Percentiles rank a stretch among this genome's conserved stretches.
phyloP scores from a whole-genome alignment of 2,329 filamentous ascomycete genomes.

The Penicillium oxalicum region DNA sequence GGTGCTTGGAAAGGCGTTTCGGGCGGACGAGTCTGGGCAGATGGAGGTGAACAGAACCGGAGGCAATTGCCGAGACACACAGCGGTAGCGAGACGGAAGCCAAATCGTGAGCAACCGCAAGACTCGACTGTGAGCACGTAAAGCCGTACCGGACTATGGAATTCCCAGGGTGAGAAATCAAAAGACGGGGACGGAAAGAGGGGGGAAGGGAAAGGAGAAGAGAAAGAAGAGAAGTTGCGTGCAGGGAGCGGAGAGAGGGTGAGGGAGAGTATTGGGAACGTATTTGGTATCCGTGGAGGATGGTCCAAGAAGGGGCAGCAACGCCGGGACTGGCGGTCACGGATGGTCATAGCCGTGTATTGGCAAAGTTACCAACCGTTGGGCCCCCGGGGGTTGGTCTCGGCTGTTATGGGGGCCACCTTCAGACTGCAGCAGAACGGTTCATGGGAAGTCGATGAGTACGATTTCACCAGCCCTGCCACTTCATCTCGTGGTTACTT shows the following conservation, averaged over 20 bases:
- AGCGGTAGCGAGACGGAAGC: slow-evolving; percentile 9
- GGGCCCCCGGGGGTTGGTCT: neutral
- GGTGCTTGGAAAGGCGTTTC: neutral
- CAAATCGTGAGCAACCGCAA: slow-evolving; percentile 14
- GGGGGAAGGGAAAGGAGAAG: slow-evolving; percentile 17
- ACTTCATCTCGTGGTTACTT: no score
- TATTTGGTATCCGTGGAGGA: slow-evolving; percentile 15
- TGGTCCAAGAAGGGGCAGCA: neutral
- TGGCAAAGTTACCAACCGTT: slow-evolving; percentile 2
- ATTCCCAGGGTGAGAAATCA: slow-evolving; percentile 10
- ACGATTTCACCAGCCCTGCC: no score
- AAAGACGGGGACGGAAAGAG: slow-evolving; percentile 19
- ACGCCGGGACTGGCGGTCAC: slow-evolving; percentile 8
- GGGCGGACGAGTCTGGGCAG: slow-evolving; percentile 3
- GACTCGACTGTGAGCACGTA: slow-evolving; percentile 28
- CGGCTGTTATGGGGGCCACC: neutral
- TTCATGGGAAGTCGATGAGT: no score
- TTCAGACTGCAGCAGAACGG: neutral
- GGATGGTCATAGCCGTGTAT: slow-evolving; percentile 6
- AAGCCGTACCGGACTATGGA: slow-evolving; percentile 26
- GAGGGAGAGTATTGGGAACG: slow-evolving; percentile 19
- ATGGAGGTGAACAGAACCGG: slow-evolving; percentile 3
- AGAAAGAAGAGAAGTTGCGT: slow-evolving; percentile 15
- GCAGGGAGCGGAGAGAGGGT: slow-evolving; percentile 17
- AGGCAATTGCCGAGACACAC: slow-evolving; percentile 4